Base-by-base conservation (phyloP, 139 green algal species). In the Chlorella sp. region DNA sequence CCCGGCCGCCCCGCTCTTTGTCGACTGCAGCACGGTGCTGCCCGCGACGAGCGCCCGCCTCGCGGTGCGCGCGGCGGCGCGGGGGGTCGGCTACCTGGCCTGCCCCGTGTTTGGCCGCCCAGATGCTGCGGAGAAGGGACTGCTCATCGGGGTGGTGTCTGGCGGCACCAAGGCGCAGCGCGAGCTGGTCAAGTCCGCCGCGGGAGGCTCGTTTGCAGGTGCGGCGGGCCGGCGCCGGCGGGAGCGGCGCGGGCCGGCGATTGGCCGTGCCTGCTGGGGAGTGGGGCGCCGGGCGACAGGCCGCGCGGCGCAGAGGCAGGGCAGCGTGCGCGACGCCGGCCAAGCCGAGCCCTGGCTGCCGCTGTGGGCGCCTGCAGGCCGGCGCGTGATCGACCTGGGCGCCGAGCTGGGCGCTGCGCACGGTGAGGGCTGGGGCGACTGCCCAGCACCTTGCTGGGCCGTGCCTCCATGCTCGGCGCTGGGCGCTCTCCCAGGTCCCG, bases 1-100 rank as follows among this genome's bases (percentile, higher is more conserved):
- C 9, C 35, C 31, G 68, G 36, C 29, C 51, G 33, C 19, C 42
- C 51, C 56, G 8, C 1, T 74, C 4, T 77, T 46, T 50, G 63
- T 82, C 19, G 75, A 82, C 36, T 74, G 58, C 9, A 76, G 70
- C 55, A 82, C 77, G 27, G 14, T 82, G 2, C 56, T 82, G 65
- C 77, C 77, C 23, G 15, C 42, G 14, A 82, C 77, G 1, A 50
- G 65, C 21, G 41, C 36, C 8, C 19, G 50, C 8, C 77, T 67
- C 31, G 68, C 77, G 21, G 35, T 33, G 0, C 15, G 51, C 3
- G 69, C 69, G 19, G 35, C 60, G 0, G 35, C 14, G 7, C 38
- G 25, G 0, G 67, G 45, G n/a, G 35, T 79, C 6, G 36, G 19
- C 12, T 74, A 50, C n/a, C 23, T 33, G 31, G 35, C 40, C 59